phyloP scores from a whole-genome alignment of 2,329 filamentous ascomycete species.

The Alternaria atra region DNA sequence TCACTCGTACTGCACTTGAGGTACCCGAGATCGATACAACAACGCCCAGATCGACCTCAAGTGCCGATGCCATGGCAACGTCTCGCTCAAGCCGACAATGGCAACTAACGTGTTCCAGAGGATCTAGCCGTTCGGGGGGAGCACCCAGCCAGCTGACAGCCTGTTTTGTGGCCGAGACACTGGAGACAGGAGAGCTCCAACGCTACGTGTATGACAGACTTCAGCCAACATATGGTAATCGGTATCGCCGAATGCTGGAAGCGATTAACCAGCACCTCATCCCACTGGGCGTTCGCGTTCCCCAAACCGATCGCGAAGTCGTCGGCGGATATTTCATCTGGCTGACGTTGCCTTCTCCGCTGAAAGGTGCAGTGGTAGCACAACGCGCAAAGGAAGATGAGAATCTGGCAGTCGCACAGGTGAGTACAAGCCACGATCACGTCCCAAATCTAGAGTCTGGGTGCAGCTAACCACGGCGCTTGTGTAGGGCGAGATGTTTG shows the following conservation, averaged over 20 bases:
- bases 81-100: slow-evolving; percentile 12
- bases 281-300: slow-evolving; percentile 67
- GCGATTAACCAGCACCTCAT: slow-evolving; percentile 68
- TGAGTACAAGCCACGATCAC: slow-evolving; percentile 22
- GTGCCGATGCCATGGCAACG: slow-evolving; percentile 6
- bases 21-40: background rate
- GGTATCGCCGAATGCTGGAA: slow-evolving; percentile 64
- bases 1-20: background rate
- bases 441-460: slow-evolving; percentile 10
- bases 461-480: slow-evolving; percentile 26
- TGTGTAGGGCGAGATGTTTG: slow-evolving; percentile 72
- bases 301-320: slow-evolving; percentile 56
- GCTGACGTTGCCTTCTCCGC: slow-evolving; percentile 68
- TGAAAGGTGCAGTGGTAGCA: slow-evolving; percentile 66
- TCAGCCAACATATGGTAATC: slow-evolving; percentile 63
- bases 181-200: slow-evolving; percentile 62
- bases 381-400: slow-evolving; percentile 68
- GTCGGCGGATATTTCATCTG: slow-evolving; percentile 90
- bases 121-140: slow-evolving; percentile 67
- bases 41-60: background rate
- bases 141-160: slow-evolving; percentile 68
- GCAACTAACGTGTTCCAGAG: slow-evolving; percentile 53
- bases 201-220: slow-evolving; percentile 62
- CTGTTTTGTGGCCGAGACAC: slow-evolving; percentile 64
- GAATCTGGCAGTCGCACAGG: slow-evolving; percentile 71